phyloP scores from a whole-genome alignment of 257 asterid genomes.

The Petrea volubilis region DNA sequence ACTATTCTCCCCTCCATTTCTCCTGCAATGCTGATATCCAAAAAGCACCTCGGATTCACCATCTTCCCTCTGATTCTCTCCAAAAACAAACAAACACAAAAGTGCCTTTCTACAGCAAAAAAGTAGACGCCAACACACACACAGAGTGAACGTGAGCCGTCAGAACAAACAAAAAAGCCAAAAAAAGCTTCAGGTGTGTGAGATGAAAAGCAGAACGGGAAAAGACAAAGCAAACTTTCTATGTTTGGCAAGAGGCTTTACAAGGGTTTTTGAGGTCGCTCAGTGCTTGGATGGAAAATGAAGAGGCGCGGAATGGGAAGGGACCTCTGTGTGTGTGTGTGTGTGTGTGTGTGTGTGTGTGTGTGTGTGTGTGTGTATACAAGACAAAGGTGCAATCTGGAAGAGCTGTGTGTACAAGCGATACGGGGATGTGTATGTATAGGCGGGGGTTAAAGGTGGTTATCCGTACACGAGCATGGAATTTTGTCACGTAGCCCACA shows the following conservation, averaged over 20 bases:
- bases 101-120: not conserved
- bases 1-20: slow-evolving; percentile 80
- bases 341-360: not conserved
- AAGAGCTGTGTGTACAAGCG: slow-evolving; percentile 21
- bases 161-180: not conserved
- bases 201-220: not conserved
- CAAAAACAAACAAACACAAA: not conserved
- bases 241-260: not conserved
- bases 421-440: not conserved
- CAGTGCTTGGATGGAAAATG: slow-evolving; percentile 14
- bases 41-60: slow-evolving; percentile 53
- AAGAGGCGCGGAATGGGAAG: slow-evolving; percentile 6
- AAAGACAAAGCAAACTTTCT: slow-evolving; percentile 7
- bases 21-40: slow-evolving; percentile 83
- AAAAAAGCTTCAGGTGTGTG: not conserved
- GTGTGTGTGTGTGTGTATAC: not conserved
- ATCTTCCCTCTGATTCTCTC: not conserved
- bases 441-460: not conserved
- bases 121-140: not conserved
- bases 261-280: not conserved
- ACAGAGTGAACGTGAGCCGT: not conserved
- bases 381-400: slow-evolving; percentile 21
- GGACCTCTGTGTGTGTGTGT: not conserved
- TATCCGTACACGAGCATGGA: not conserved
- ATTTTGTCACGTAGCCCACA: slow-evolving; percentile 21